These are phyloP conservation scores for Lentinula lateritia DNA, from an alignment of 768 basidiomycete species.

Conservation along the genomic window DNA sequence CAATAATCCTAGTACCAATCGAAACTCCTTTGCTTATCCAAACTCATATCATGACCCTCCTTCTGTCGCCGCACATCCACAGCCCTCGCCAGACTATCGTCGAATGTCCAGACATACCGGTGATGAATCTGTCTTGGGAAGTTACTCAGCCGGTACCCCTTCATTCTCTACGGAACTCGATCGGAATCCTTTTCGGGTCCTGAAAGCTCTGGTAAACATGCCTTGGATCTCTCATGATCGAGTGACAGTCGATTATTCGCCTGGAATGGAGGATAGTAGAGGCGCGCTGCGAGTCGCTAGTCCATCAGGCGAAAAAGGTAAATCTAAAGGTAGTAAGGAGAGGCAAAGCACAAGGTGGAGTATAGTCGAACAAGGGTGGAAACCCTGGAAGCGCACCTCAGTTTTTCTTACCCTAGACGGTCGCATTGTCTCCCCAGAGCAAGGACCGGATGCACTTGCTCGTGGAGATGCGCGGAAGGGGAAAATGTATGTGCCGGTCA, in stretches of 20 bases:
- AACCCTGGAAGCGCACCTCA: neutral
- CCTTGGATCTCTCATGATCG: constrained; percentile 3
- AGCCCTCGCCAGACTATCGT: constrained; percentile 1
- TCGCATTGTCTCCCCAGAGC: neutral
- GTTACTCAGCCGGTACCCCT: neutral
- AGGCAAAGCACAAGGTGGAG: constrained; percentile 1
- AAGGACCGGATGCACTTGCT: neutral
- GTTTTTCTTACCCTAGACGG: constrained; percentile 1
- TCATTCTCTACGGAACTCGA: constrained; percentile 3
- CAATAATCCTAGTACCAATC: constrained; percentile 3
- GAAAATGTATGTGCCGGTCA: constrained; percentile 1
- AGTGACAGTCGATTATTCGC: constrained; percentile 1
- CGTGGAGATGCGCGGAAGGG: constrained; percentile 4
- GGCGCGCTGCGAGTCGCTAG: neutral
- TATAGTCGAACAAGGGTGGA: constrained; percentile 3
- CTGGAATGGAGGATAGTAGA: neutral
- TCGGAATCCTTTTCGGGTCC: neutral
- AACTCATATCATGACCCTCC: neutral
- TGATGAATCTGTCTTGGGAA: neutral
- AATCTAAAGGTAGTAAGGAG: neutral
- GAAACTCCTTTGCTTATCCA: neutral
- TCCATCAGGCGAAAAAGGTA: neutral
- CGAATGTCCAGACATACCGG: constrained; percentile 2
- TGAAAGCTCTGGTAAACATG: neutral
- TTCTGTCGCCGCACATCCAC: neutral